Evolutionary conservation across 1,139 yeast genomes (phyloP), one percentile per base, ranked within the genome.

Genomic region (Suhomyces taliae): DNA sequence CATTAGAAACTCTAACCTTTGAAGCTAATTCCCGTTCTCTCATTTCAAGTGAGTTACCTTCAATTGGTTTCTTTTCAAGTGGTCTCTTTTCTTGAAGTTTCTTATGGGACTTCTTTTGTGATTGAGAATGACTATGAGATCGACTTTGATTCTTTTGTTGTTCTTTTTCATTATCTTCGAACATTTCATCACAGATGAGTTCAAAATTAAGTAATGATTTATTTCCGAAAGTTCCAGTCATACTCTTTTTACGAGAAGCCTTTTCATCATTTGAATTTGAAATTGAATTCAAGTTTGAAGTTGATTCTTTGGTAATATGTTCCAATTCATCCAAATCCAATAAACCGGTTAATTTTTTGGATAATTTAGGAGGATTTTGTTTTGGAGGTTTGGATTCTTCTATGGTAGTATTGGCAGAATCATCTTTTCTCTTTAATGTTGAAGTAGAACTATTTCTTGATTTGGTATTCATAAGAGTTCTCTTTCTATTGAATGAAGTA

Each of bases 401-500:
- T 9, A 15, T 29, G 10, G 10, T 14, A 6, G 51, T 45, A 8
- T 47, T 29, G 24, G 26, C 36, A 1, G 48, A 41, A 8, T 38
- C 31, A 31, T 38, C 45, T 11, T 34, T 35, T 39, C 47, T 49
- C 37, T 39, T 34, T 46, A 36, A 41, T 31, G 36, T 39, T 8
- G 37, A 37, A 2, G 33, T 34, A 4, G 70, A 61, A 11, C 60
- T 52, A 9, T 56, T 56, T 46, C 69, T 58, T 6, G 74, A 64
- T 27, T 60, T 61, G 36, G 61, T 65, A 40, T 62, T 67, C 51
- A 62, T 54, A 41, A 65, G 51, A 9, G 63, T 56, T 50, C 66
- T 71, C 58, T 68, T 74, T 54, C 68, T 73, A 51, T 66, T 70
- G 47, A 69, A 65, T 4, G 79, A 70, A 38, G 64, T 71, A 2